Evolutionary conservation across 2,329 filamentous ascomycete genomes (phyloP).

Genomic region (Trichoderma koningiopsis): DNA sequence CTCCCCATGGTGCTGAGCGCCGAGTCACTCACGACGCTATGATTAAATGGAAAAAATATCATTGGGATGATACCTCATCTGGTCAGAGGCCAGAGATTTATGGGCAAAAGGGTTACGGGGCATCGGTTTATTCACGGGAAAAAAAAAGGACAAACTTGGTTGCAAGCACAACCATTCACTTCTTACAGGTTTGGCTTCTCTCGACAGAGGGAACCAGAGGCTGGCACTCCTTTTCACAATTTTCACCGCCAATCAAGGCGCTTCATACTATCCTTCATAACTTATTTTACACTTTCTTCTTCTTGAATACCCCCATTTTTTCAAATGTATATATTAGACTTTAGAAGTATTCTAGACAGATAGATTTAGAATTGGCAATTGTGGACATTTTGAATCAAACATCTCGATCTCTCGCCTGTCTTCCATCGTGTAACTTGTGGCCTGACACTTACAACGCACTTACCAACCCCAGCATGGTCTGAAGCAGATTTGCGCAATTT

Average conservation of each 20-base stretch:
- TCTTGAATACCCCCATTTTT: constrained; percentile 31
- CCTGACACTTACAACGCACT: no score
- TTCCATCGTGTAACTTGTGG: neutral
- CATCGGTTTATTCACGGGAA: constrained; percentile 12
- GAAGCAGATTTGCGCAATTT: neutral
- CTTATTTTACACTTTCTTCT: constrained; percentile 8
- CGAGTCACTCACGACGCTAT: constrained; percentile 29
- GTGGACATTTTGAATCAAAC: neutral
- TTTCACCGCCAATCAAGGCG: constrained; percentile 25
- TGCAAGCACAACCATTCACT: constrained; percentile 24
- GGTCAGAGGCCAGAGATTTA: neutral
- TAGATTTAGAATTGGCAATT: constrained; percentile 22
- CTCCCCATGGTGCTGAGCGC: constrained; percentile 33
- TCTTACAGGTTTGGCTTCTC: constrained; percentile 32
- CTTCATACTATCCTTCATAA: constrained; percentile 34
- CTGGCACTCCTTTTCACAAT: constrained; percentile 36
- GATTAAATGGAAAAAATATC: constrained; percentile 28
- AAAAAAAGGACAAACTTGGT: constrained; percentile 28
- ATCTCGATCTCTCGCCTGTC: neutral
- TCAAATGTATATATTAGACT: constrained; percentile 34
- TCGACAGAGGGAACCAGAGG: constrained; percentile 29
- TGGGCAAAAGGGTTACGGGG: constrained; percentile 14
- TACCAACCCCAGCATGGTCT: neutral
- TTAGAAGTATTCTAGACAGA: constrained; percentile 15
- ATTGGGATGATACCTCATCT: constrained; percentile 35